Evolutionary conservation across 768 basidiomycete genomes (phyloP), one percentile per base, ranked within the genome.

Genomic region (Exidia glandulosa): DNA sequence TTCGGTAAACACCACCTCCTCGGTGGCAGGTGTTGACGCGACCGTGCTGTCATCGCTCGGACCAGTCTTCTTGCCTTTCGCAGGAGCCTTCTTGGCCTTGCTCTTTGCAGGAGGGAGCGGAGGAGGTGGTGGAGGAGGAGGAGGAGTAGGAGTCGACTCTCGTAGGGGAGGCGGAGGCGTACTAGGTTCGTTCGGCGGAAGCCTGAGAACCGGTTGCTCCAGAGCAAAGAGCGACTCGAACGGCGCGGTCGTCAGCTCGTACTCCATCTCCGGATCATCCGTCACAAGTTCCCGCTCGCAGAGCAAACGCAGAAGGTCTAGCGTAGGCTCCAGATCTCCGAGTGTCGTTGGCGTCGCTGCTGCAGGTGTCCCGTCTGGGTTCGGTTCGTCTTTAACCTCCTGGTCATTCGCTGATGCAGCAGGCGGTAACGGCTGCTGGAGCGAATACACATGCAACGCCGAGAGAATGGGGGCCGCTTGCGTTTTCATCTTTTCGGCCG

Each of bases 271-370:
- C 14, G 71, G 66, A 30, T 82, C 77, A n/a, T 68, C 68, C 19
- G 81, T 83, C 13, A 77, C 67, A 25, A 54, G 25, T 27, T 54
- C 25, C 25, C 30, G 1, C 25, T 54, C 50, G 30, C 25, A 54
- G 29, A 88, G 79, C 31, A 86, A 75, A 14, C 81, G 73, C 1
- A 93, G 74, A 6, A 81, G 65, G 1, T 78, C 73, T 2, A 86
- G 63, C 2, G 85, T 77, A 1, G 88, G 84, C 70, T 94, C 93
- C 27, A 94, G 79, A 66, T 90, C 82, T 27, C 91, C 90, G 68
- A 12, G 16, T 5, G 7, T 52, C 56, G 19, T 33, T 61, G n/a
- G 27, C 45, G 14, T 27, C 56, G n/a, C 23, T 30, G 47, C 32
- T 37, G 32, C 12, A n/a, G n/a, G n/a, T n/a, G n/a, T n/a, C n/a